Base-by-base conservation (phyloP, 2,329 filamentous ascomycete species). In the Incumbomyces lentus region DNA sequence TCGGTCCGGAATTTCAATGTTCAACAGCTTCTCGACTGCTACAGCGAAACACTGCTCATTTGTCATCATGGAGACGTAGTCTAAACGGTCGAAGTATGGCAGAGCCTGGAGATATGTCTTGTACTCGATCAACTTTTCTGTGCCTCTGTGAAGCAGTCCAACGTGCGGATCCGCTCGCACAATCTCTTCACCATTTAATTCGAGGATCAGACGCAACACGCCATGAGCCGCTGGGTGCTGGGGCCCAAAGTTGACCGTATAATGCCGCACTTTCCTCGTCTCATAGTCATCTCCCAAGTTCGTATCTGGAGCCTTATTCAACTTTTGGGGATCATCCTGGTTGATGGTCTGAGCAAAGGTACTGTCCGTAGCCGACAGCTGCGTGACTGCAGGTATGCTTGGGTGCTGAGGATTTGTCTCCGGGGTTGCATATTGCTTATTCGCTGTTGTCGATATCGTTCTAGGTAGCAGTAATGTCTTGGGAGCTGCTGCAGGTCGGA, bases 11-110 rank as follows among this genome's bases (percentile, higher is more conserved):
- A 98, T 86, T 66, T 98, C 93, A 55, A 98, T 75, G 68, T 98
- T 98, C 60, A 98, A 75, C 51, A 98, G 77, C 76, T 98, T 98
- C 78, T 98, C 92, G 47, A 96, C 90, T 16, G 88, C 92, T 56
- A 98, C 77, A 32, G 88, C 81, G 69, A 87, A 98, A 64, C 88
- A 95, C 71, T 98, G 92, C 76, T 98, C 92, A 69, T 98, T 98
- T 62, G 92, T 98, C 92, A 98, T 98, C 93, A 98, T 98, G 61
- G 88, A 95, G 59, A 95, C 89, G 68, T 98, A 98, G 70, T 98
- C 92, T 67, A 98, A 76, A 59, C 92, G 87, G 71, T 98, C 92
- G 66, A 98, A 98, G 75, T 98, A 98, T 47, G 92, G 92, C 63
- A 98, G 75, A 48, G 92, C 92, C 75, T 98, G 92, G 62, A 96